These are phyloP conservation scores for Leishmania mexicana DNA, from an alignment of 208 protist genomes.

Conservation along the genomic window DNA sequence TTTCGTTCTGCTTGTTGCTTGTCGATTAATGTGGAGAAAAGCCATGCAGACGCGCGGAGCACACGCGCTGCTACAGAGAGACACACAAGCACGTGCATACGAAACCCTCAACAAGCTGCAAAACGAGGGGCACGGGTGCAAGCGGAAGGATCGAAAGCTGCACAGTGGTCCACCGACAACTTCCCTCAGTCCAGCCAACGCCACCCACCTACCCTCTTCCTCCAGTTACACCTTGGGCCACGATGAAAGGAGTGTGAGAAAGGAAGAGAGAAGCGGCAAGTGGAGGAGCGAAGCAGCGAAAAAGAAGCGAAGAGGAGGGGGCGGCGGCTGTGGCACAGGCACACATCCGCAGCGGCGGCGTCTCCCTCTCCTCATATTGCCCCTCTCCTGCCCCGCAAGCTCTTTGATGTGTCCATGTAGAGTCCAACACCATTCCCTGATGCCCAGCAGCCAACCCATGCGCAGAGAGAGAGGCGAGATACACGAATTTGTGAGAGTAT, in stretches of 20 bases:
- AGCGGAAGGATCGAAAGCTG: neutral
- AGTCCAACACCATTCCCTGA: neutral
- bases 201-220: neutral
- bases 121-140: neutral
- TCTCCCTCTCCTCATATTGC: neutral
- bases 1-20: neutral
- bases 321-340: neutral
- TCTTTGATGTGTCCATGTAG: neutral
- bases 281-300: neutral
- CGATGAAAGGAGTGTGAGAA: neutral
- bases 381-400: neutral
- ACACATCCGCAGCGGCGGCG: neutral
- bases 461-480: neutral
- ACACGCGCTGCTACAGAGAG: neutral
- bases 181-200: neutral
- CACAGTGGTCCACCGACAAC: neutral
- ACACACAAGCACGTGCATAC: neutral
- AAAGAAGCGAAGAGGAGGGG: neutral
- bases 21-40: neutral
- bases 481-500: neutral
- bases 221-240: neutral
- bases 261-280: neutral
- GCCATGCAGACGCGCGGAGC: neutral
- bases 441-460: neutral
- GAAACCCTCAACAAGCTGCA: neutral